Base-by-base conservation (phyloP, 2,329 filamentous ascomycete species). In the Pyricularia pennisetigena region DNA sequence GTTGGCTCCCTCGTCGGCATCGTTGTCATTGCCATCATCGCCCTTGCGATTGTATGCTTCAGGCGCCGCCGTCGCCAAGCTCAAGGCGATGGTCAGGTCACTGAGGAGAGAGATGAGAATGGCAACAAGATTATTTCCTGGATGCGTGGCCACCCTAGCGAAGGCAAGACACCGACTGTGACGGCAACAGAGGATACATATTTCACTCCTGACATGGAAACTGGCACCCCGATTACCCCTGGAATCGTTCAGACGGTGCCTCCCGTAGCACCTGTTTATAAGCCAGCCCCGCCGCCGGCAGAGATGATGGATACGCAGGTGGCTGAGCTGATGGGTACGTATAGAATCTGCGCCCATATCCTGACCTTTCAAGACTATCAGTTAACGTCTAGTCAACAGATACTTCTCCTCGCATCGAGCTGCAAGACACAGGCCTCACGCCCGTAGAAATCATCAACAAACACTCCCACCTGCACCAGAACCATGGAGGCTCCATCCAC, bases 1-100 rank as follows among this genome's bases (percentile, higher is more conserved):
- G 76, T 90, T 0, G 87, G 87, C 20, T 86, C 88, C 4, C 82
- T 89, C 4, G 79, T 88, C 1, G 87, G 86, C 3, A 78, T 87
- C 1, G 81, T 88, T 63, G 77, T 87, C 65, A 71, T 90, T 59
- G 81, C 82, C 23, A 70, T 84, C 5, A 77, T 83, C 28, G 79
- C 88, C 16, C 57, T 61, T 26, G 57, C n/a, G 4, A 78, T 79
- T 6, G 79, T 85, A 61, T 78, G 86, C 24, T 78, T 89, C 24
- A 86, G 82, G 76, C 81, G 84, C 8, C 81, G 82, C 1, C 80
- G 83, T 68, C 76, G 69, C 29, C 75, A 75, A 59, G 75, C 76
- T 62, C 75, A 69, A 35, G 76, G 77, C 68, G 78, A 69, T 30
- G 78, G 78, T 69, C 79, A 79, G 2, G 76, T 76, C 2, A 49